These are phyloP conservation scores for Effrenium voratum DNA, from an alignment of 73 alveolate species.

Conservation along the genomic window DNA sequence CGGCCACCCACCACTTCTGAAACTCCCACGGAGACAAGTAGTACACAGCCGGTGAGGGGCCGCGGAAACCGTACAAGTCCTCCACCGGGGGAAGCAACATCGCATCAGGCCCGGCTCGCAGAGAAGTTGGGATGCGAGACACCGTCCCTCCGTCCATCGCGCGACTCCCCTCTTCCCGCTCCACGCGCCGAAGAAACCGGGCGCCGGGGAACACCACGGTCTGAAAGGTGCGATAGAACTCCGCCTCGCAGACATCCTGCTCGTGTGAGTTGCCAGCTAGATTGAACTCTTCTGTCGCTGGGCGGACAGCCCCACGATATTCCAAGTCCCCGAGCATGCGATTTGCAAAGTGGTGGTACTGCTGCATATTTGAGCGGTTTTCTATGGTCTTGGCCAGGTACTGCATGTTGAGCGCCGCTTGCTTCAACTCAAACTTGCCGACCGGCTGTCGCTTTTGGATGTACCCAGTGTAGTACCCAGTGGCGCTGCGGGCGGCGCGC, in stretches of 20 bases:
- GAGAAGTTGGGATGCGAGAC: too few species aligned
- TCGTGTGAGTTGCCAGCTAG: not conserved
- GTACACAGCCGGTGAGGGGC: not conserved
- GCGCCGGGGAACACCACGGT: not conserved
- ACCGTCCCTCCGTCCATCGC: too few species aligned
- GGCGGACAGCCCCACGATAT: not conserved
- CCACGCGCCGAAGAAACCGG: too few species aligned
- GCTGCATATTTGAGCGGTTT: not conserved
- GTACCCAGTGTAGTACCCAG: not conserved
- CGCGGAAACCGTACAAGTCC: not conserved
- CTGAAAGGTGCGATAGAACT: not conserved
- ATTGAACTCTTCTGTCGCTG: conserved; percentile 10
- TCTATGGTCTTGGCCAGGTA: not conserved
- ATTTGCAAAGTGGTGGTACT: not conserved
- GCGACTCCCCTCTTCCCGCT: too few species aligned
- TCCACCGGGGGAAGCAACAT: too few species aligned
- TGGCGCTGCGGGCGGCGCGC: not conserved
- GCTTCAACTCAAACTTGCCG: not conserved
- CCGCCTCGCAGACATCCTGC: not conserved
- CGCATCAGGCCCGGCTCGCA: too few species aligned
- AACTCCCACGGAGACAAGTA: not conserved
- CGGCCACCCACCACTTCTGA: not conserved
- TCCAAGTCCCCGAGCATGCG: conserved; percentile 12
- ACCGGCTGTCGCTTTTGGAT: conserved; percentile 8
- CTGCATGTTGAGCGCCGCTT: not conserved